These are phyloP conservation scores for Populus ilicifolia DNA, from an alignment of 345 rosid species.

Conservation along the genomic window DNA sequence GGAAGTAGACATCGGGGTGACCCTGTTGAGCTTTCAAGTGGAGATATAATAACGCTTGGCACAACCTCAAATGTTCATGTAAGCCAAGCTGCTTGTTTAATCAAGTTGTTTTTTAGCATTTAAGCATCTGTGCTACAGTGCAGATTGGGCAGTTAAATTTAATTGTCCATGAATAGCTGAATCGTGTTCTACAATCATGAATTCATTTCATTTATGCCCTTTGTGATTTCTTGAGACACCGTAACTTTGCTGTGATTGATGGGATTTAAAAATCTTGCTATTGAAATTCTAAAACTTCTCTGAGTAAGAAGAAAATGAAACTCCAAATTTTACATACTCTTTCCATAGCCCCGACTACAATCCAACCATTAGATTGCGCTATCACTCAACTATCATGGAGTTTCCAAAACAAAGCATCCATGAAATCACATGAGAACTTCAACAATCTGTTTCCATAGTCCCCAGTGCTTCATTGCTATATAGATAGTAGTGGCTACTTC, in stretches of 20 bases:
- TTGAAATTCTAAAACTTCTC: background rate
- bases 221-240: background rate
- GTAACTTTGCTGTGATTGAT: background rate
- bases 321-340: background rate
- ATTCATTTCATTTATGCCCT: background rate
- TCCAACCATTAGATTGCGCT: background rate
- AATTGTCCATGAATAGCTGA: background rate
- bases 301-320: background rate
- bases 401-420: background rate
- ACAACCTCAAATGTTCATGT: slow-evolving; percentile 68
- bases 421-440: background rate
- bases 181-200: background rate
- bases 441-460: background rate
- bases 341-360: background rate
- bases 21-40: slow-evolving; percentile 72
- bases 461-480: background rate
- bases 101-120: background rate
- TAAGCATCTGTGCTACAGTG: background rate
- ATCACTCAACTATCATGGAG: background rate
- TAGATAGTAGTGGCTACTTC: background rate
- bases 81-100: slow-evolving; percentile 31
- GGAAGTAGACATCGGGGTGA: slow-evolving; percentile 76
- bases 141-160: background rate
- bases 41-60: slow-evolving; percentile 82
- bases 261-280: background rate